Conservation (phyloP, 305 asterid species). For the Euphrasia arctica region DNA sequence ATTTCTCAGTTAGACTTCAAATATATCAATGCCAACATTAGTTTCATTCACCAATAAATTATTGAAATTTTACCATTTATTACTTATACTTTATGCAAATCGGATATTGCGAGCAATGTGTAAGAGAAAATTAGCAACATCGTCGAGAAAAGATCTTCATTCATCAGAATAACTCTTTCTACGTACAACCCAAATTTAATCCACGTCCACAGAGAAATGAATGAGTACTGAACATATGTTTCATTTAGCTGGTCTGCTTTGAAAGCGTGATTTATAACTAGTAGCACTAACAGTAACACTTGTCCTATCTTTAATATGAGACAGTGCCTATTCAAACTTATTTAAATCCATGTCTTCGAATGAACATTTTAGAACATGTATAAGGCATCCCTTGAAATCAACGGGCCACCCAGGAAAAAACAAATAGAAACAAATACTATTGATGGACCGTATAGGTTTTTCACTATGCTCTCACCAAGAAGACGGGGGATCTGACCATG, state of each 20-base stretch:
- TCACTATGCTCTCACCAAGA: slow-evolving; percentile 62
- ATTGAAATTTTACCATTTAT: background rate
- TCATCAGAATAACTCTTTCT: slow-evolving; percentile 7
- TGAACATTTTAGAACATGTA: slow-evolving; percentile 4
- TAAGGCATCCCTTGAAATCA: slow-evolving; percentile 3
- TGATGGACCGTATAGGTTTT: background rate
- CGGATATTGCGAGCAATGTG: slow-evolving; percentile 10
- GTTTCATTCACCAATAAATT: background rate
- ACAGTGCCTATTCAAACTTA: no score
- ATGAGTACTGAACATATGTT: slow-evolving; percentile 17
- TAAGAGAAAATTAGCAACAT: slow-evolving; percentile 7
- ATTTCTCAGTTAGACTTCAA: background rate
- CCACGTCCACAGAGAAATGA: slow-evolving; percentile 8
- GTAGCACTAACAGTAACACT: background rate
- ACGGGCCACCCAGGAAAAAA: slow-evolving; percentile 1
- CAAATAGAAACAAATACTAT: slow-evolving; percentile 1
- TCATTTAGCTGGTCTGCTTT: slow-evolving; percentile 18
- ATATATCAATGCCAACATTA: background rate
- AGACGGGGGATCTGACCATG: slow-evolving; percentile 91
- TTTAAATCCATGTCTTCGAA: background rate
- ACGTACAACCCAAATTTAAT: no score
- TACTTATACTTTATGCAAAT: background rate
- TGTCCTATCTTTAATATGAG: background rate
- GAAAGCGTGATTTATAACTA: slow-evolving; percentile 2
- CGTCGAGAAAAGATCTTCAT: slow-evolving; percentile 5